Evolutionary conservation across 306 rosid genomes (phyloP).

Genomic region (Comarum palustre): DNA sequence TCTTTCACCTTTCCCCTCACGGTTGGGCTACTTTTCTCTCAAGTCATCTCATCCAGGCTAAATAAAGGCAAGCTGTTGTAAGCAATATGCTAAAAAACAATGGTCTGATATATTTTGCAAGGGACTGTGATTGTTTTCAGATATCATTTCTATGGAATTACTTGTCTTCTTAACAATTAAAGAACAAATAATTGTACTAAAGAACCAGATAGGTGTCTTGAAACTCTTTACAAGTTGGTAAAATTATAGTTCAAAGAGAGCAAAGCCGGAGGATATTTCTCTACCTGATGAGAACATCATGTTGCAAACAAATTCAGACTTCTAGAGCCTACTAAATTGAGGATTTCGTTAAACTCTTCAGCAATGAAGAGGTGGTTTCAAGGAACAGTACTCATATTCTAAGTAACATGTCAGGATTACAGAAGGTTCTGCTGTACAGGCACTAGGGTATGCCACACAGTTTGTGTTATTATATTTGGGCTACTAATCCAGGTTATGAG

Average conservation of each 20-base stretch:
- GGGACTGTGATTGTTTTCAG: neutral
- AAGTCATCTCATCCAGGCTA: neutral
- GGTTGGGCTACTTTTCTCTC: constrained; percentile 18
- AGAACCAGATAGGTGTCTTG: neutral
- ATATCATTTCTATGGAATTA: neutral
- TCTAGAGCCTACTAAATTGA: no score
- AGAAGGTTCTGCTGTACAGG: neutral
- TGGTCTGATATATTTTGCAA: neutral
- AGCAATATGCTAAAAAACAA: neutral
- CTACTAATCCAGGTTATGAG: neutral
- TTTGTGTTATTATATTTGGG: neutral
- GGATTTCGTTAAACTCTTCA: neutral
- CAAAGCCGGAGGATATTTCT: no score
- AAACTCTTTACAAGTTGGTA: no score
- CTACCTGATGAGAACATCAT: no score
- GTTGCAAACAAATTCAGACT: no score
- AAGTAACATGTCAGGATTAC: no score
- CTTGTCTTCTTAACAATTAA: neutral
- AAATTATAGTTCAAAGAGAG: no score
- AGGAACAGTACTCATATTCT: neutral
- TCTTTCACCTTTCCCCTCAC: constrained; percentile 32
- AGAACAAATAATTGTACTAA: neutral
- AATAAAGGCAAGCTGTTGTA: neutral
- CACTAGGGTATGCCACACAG: neutral
- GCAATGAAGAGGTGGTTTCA: neutral